Base-by-base conservation (phyloP, 225 moss, liverwort and hornwort species). In the Physcomitrellopsis africana region DNA sequence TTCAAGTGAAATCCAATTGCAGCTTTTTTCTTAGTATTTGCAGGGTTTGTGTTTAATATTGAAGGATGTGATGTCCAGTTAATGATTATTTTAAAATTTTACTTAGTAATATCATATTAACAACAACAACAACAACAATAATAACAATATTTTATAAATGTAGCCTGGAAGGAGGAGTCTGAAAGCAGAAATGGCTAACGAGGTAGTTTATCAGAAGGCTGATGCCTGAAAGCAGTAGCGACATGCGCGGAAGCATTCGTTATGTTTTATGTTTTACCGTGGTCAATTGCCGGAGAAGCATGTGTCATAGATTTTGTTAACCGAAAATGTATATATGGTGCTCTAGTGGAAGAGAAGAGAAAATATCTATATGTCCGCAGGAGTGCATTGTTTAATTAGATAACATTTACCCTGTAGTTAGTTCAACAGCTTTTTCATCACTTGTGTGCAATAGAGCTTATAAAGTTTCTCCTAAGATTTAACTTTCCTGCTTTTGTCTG, bases 381-480 rank as follows among this genome's bases (percentile, higher is more conserved):
- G 52, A 52, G n/a, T 52, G 16, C n/a, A 52, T n/a, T 16, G 52
- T 5, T 52, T 51, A 17, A 17, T 14, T 37, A 5, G 17, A 51
- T 51, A 6, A 14, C 15, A 51, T 42, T 8, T 37, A 17, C n/a
- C 9, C n/a, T 63, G 16, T 43, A 18, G 12, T 44, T 61, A 26
- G 60, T 13, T 52, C 18, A 42, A 51, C 26, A 69, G 19, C 43
- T 24, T 43, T 37, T 69, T 42, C 43, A 69, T n/a, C 42, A 51
- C 44, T 75, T 20, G 20, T 15, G 27, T 47, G 20, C 58, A 47
- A 57, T 16, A 18, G 69, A 24, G 51, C 53, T 52, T 76, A 10
- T 44, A 26, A 26, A 43, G 62, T 62, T 44, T 51, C 18, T 69
- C 13, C 10, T 17, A 52, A 44, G 27, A 2, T 27, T 5, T 7